Conservation (phyloP, 108 stramenopile species). For the Epipyxis sp. region DNA sequence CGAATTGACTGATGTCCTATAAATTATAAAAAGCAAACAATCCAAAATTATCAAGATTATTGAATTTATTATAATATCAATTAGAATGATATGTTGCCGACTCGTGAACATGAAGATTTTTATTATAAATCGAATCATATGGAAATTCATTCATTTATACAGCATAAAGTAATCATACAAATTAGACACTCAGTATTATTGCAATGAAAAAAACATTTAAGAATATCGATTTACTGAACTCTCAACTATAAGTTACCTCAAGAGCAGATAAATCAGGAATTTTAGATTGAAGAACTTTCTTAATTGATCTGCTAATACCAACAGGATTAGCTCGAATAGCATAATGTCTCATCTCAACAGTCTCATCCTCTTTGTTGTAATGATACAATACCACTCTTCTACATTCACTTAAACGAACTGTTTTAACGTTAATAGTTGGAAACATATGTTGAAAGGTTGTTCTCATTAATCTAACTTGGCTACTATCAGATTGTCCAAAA, state of each 20-base stretch:
- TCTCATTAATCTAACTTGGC: constrained; percentile 89
- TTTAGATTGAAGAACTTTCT: constrained; percentile 80
- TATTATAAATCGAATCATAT: too few species aligned
- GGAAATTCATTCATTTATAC: too few species aligned
- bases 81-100: too few species aligned
- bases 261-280: constrained; percentile 25
- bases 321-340: constrained; percentile 92
- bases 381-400: constrained; percentile 90
- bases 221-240: too few species aligned
- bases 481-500: constrained; percentile 75
- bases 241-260: too few species aligned
- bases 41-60: too few species aligned
- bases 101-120: too few species aligned
- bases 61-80: too few species aligned
- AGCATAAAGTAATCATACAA: too few species aligned
- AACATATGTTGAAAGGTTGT: constrained; percentile 99
- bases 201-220: too few species aligned
- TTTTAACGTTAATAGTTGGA: constrained; percentile 91
- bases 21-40: too few species aligned
- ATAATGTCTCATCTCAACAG: constrained; percentile 89
- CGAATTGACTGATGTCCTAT: constrained; percentile 90
- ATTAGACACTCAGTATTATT: too few species aligned
- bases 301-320: constrained; percentile 82
- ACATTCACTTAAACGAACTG: constrained; percentile 83
- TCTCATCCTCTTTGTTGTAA: constrained; percentile 60